Evolutionary conservation across 805 yeast species (phyloP), one percentile per base, ranked within the genome.

Genomic region (Alloascoidea africana): DNA sequence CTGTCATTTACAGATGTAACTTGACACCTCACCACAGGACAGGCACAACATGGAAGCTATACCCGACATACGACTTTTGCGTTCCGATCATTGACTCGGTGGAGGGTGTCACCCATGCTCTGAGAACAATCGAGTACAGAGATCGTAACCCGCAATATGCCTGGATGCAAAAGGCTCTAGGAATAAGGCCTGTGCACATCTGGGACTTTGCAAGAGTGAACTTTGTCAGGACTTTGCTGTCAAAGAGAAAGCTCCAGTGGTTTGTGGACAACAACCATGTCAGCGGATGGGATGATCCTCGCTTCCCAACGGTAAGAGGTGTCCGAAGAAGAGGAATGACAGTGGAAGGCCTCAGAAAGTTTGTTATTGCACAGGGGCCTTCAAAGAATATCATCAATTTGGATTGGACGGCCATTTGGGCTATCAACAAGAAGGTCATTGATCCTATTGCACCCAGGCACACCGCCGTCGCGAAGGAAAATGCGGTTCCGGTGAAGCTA

Each of bases 281-380:
- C 41, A 52, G 70, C 16, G 86, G 85, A 64, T 91, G 99, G 99
- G 96, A 91, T 55, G 99, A 91, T 60, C 98, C 99, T 50, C 74
- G 99, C 60, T 91, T 91, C 85, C 99, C 99, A 49, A 91, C 99
- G 35, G 95, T 91, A 32, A 79, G 97, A 62, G 99, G 99, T 67
- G 96, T 89, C 38, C 84, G 96, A 68, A 79, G 98, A 70, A 82
- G 99, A 68, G 99, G 99, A 67, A 91, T 91, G 99, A 76, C 96
- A 32, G 93, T 91, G 45, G 96, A 91, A 66, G 99, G 97, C 47
- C 74, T 91, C 59, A 76, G 89, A 62, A 82, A 83, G 69, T 91
- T 91, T 52, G 82, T 91, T 47, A 68, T 91, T 44, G 72, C 94
- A 37, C 97, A 91, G 66, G 99, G 99, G 52, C 99, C 99, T 32